Conservation (phyloP, 257 asterid genomes). For the Solanum arcanum region DNA sequence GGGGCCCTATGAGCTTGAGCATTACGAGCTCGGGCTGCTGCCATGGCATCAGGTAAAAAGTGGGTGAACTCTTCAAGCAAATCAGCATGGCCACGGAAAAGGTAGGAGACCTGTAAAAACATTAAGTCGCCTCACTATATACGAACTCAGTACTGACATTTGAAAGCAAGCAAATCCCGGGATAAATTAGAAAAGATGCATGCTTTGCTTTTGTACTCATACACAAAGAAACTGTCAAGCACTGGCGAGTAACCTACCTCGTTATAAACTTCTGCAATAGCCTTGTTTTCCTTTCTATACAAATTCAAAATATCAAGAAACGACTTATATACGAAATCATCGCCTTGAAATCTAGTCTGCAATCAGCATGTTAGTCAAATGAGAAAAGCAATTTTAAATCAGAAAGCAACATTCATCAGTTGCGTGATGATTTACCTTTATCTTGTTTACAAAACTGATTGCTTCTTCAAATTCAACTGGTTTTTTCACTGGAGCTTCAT, state of each 20-base stretch:
- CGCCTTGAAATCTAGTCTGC: slow-evolving; percentile 89
- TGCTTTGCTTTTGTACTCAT: background rate
- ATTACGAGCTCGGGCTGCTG: slow-evolving; percentile 33
- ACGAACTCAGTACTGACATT: background rate
- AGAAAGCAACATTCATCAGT: background rate
- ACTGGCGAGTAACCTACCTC: slow-evolving; percentile 40
- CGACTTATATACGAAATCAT: slow-evolving; percentile 70
- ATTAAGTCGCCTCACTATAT: background rate
- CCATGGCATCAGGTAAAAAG: slow-evolving; percentile 73
- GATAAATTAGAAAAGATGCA: background rate
- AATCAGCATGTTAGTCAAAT: slow-evolving; percentile 17
- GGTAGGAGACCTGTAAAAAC: slow-evolving; percentile 70
- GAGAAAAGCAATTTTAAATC: slow-evolving; percentile 1
- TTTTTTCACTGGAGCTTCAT: slow-evolving; percentile 52
- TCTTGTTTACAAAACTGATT: slow-evolving; percentile 65
- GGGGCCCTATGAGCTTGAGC: slow-evolving; percentile 40
- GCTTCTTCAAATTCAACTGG: slow-evolving; percentile 78
- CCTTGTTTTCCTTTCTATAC: slow-evolving; percentile 68
- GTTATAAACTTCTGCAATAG: slow-evolving; percentile 64
- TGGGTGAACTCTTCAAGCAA: slow-evolving; percentile 89
- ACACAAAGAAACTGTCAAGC: background rate
- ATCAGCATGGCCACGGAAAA: slow-evolving; percentile 72
- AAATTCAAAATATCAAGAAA: slow-evolving; percentile 83
- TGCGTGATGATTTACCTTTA: slow-evolving; percentile 50
- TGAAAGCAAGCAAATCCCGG: background rate